Conservation (phyloP, 495 filamentous ascomycete species). For the Penicillium waksmanii region DNA sequence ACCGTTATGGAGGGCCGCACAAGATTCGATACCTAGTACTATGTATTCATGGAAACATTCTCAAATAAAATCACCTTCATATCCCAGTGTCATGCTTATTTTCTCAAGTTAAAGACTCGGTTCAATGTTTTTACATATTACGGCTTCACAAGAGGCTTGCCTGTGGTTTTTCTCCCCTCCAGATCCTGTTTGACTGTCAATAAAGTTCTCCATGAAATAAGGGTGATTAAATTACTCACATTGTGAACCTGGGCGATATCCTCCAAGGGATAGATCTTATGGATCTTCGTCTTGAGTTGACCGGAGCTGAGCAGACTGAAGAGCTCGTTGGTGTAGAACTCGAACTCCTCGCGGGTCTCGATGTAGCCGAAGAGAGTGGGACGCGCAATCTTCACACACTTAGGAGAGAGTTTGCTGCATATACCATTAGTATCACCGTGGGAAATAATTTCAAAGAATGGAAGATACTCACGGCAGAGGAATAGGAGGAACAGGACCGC, state of each 20-base stretch:
- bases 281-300: conserved; percentile 73
- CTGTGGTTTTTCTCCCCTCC: conserved; percentile 80
- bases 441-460: not conserved
- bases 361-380: conserved; percentile 78
- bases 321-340: conserved; percentile 71
- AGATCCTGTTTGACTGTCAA: conserved; percentile 60
- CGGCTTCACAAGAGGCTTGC: conserved; percentile 62
- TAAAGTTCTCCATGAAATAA: not conserved
- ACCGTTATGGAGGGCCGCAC: too few relatives aligned
- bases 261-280: conserved; percentile 80
- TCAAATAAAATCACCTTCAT: too few relatives aligned
- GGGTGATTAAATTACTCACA: conserved; percentile 33
- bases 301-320: conserved; percentile 70
- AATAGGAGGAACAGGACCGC: conserved; percentile 78
- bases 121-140: conserved; percentile 14
- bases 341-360: conserved; percentile 73
- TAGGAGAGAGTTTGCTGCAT: conserved; percentile 60
- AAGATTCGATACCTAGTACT: too few relatives aligned
- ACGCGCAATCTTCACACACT: conserved; percentile 80
- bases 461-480: conserved; percentile 57
- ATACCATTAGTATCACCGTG: not conserved
- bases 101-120: not conserved
- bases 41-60: too few relatives aligned
- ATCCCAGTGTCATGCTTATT: too few relatives aligned
- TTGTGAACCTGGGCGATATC: conserved; percentile 75